These are phyloP conservation scores for Fibroporia radiculosa DNA, from an alignment of 768 basidiomycete species.

Conservation along the genomic window DNA sequence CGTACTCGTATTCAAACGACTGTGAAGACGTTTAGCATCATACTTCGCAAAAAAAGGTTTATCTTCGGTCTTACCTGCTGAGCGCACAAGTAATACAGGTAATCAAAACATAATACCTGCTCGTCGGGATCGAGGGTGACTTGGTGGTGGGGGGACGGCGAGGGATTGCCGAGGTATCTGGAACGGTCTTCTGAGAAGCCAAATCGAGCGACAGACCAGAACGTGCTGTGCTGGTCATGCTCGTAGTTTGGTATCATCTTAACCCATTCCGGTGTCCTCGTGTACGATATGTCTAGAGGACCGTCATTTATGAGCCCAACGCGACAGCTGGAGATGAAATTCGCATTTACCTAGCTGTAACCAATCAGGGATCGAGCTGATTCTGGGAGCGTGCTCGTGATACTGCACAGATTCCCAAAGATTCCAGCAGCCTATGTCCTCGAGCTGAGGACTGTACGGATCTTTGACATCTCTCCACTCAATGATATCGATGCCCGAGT, in stretches of 20 bases:
- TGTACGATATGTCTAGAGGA: slow-evolving; percentile 28
- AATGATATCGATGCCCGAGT: slow-evolving; percentile 29
- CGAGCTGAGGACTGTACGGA: slow-evolving; percentile 21
- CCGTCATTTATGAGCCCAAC: background rate
- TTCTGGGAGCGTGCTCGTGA: slow-evolving; percentile 19
- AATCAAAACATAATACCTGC: slow-evolving; percentile 34
- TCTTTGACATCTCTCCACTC: slow-evolving; percentile 38
- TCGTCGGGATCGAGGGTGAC: slow-evolving; percentile 26
- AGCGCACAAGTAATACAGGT: slow-evolving; percentile 31
- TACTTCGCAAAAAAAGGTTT: slow-evolving; percentile 8
- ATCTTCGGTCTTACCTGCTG: slow-evolving; percentile 14
- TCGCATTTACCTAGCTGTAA: slow-evolving; percentile 26
- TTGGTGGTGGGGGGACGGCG: slow-evolving; percentile 21
- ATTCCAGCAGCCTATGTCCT: slow-evolving; percentile 37
- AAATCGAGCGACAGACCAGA: slow-evolving; percentile 26
- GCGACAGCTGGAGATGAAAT: no score
- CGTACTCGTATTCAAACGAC: slow-evolving; percentile 23
- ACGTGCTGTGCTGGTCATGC: slow-evolving; percentile 25
- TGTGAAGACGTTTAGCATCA: slow-evolving; percentile 3
- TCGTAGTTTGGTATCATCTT: slow-evolving; percentile 24
- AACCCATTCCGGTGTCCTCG: slow-evolving; percentile 24
- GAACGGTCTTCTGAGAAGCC: slow-evolving; percentile 26
- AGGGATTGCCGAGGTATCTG: slow-evolving; percentile 16
- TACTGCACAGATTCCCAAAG: slow-evolving; percentile 30
- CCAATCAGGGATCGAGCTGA: slow-evolving; percentile 18